Base-by-base conservation (phyloP, 2,329 filamentous ascomycete species). In the Proliferodiscus dingleyae region DNA sequence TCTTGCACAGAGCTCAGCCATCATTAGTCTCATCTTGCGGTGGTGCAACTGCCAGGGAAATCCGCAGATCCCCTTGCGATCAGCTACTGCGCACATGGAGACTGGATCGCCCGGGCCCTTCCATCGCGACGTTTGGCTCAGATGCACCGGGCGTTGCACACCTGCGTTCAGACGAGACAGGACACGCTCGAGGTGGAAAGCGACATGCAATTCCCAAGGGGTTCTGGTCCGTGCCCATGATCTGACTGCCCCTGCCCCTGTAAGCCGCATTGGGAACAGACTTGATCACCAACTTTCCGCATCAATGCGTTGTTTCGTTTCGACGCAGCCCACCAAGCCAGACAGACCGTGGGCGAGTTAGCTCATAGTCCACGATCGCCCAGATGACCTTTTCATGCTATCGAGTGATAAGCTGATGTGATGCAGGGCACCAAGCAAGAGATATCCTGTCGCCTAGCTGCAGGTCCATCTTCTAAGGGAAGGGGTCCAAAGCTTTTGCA, bases 351-450 rank as follows among this genome's bases (percentile, higher is more conserved):
- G 10, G n/a, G n/a, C n/a, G n/a, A n/a, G n/a, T n/a, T n/a, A n/a
- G n/a, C n/a, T n/a, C n/a, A n/a, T n/a, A n/a, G n/a, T n/a, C n/a
- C n/a, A n/a, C n/a, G n/a, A n/a, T n/a, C n/a, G n/a, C n/a, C n/a
- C n/a, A 49, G 24, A 45, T 43, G 47, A 49, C 19, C 29, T 36
- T 28, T 24, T 38, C 43, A 46, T 46, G 47, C 42, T 23, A 41
- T 43, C 34, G 30, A 41, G 23, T 23, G 37, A 36, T 37, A 36
- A 26, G 37, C 8, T 42, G 37, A 33, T 45, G n/a, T 13, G 22
- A 22, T 29, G 33, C 39, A 32, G 32, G 43, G 29, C 15, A 24
- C 19, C 24, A 15, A 5, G 38, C n/a, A 37, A 33, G 32, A 21
- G n/a, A 18, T 30, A 28, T 23, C 11, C 18, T 19, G 23, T 11